These are phyloP conservation scores for Fraxinus pennsylvanica DNA, from an alignment of 257 asterid genomes.

Conservation along the genomic window DNA sequence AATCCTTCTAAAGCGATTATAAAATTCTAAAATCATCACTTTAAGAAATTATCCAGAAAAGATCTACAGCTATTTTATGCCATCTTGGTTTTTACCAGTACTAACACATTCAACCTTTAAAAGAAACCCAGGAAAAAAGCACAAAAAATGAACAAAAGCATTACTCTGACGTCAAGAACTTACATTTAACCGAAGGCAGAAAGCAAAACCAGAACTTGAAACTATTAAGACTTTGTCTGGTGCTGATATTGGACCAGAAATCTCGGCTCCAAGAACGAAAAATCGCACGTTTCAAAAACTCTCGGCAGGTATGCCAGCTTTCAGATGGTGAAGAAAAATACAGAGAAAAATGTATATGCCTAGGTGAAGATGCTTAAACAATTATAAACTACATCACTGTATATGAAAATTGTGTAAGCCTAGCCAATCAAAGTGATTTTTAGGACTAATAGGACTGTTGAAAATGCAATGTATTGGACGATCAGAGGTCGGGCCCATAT, in stretches of 20 bases:
- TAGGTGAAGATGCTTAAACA: not conserved
- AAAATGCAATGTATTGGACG: not conserved
- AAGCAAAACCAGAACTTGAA: not conserved
- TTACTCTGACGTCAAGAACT: constrained; percentile 21
- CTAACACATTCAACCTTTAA: not conserved
- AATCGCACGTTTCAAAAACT: not conserved
- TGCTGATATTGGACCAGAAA: too few relatives aligned
- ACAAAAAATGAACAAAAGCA: not conserved
- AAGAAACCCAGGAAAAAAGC: constrained; percentile 13
- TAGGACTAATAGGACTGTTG: not conserved
- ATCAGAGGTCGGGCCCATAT: not conserved
- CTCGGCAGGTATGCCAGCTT: not conserved
- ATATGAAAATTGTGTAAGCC: not conserved
- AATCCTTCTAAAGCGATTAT: constrained; percentile 1
- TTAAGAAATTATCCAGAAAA: not conserved
- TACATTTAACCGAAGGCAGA: not conserved
- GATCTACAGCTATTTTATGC: not conserved
- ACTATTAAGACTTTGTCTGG: too few relatives aligned
- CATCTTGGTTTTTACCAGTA: not conserved
- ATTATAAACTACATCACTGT: not conserved
- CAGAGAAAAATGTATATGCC: not conserved
- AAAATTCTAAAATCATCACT: constrained; percentile 21
- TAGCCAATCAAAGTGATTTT: not conserved
- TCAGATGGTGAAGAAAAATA: not conserved
- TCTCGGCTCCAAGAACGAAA: not conserved